Percentiles rank a stretch among this genome's conserved stretches.
phyloP scores from a whole-genome alignment of 495 filamentous ascomycete species.

The Pyrenula massariospora region DNA sequence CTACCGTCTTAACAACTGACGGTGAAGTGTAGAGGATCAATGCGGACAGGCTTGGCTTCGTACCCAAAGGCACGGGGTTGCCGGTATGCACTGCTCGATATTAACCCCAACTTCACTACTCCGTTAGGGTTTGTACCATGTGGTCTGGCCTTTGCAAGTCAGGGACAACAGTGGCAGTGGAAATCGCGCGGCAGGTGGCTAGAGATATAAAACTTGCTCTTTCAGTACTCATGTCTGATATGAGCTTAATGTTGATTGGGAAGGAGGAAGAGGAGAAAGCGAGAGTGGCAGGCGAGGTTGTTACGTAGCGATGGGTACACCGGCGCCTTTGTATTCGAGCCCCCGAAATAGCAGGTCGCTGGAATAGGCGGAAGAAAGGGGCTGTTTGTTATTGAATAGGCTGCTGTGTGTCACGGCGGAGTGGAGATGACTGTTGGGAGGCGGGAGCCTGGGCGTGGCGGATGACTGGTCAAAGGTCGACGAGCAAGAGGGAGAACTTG shows the following conservation, averaged over 20 bases:
- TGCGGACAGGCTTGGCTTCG: neutral
- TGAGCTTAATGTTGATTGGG: neutral
- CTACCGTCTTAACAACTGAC: neutral
- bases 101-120: neutral
- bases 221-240: neutral
- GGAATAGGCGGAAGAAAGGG: too few relatives aligned
- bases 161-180: neutral
- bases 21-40: neutral
- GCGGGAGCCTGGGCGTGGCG: neutral
- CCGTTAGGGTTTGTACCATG: neutral
- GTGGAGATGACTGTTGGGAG: neutral
- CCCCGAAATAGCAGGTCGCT: too few relatives aligned
- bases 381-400: too few relatives aligned
- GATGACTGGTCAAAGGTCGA: neutral
- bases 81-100: neutral
- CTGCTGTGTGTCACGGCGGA: neutral
- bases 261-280: neutral
- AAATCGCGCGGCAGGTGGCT: neutral
- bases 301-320: too few relatives aligned
- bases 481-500: neutral
- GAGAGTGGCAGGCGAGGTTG: too few relatives aligned
- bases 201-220: neutral
- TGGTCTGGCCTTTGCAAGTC: neutral
- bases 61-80: neutral
- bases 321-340: too few relatives aligned